Conservation (phyloP, 1,284 basidiomycete genomes). For the Austroboletus olivaceoglutinosus region DNA sequence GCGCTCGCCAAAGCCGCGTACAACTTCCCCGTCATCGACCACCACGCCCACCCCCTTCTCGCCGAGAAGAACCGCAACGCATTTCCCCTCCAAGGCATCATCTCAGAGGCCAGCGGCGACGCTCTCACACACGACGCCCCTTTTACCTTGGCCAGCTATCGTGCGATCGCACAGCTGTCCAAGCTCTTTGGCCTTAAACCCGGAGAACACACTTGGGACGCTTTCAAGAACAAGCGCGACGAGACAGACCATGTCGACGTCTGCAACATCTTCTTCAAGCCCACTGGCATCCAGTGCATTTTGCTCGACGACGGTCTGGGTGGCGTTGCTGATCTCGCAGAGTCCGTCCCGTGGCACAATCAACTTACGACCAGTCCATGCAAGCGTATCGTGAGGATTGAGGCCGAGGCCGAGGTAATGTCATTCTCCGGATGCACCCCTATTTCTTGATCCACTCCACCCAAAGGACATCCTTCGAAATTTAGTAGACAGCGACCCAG, state of each 20-base stretch:
- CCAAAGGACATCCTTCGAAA: constrained; percentile 37
- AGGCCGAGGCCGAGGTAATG: constrained; percentile 62
- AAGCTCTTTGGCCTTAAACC: constrained; percentile 44
- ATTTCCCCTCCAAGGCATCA: constrained; percentile 57
- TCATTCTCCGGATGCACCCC: constrained; percentile 1
- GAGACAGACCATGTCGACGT: constrained; percentile 51
- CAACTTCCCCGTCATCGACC: constrained; percentile 59
- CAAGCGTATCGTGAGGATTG: constrained; percentile 64
- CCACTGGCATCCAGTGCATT: constrained; percentile 58
- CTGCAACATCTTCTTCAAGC: constrained; percentile 52
- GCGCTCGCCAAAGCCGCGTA: constrained; percentile 29
- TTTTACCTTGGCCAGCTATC: constrained; percentile 56
- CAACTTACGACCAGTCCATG: constrained; percentile 49
- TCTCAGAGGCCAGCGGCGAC: constrained; percentile 60
- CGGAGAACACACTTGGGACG: constrained; percentile 52
- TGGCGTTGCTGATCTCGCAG: constrained; percentile 45
- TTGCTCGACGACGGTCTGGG: constrained; percentile 71
- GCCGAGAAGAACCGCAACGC: constrained; percentile 42
- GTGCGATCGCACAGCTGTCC: constrained; percentile 55
- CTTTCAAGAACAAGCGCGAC: constrained; percentile 47
- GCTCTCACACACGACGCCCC: constrained; percentile 51
- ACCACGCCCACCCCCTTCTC: constrained; percentile 73
- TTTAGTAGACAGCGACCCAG: constrained; percentile 20
- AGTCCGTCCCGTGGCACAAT: constrained; percentile 60
- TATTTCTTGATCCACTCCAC: constrained; percentile 3